These are phyloP conservation scores for sweet orange (Citrus sinensis) DNA, from an alignment of 345 rosid genomes.

Conservation along the genomic window DVS_A1.0 CM039161.1:4671001-4671500, in stretches of 20 bases:
- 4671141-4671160: neutral
- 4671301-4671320: conserved; percentile 98
- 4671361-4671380: conserved; percentile 53
- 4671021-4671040: conserved; percentile 20
- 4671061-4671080: conserved; percentile 62
- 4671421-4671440: conserved; percentile 17
- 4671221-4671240: conserved; percentile 52
- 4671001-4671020: conserved; percentile 13
- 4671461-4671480: neutral
- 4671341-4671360: conserved; percentile 82
- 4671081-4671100: conserved; percentile 80
- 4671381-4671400: conserved; percentile 57
- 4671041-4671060: conserved; percentile 80
- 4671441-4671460: conserved; percentile 10
- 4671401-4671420: conserved; percentile 55
- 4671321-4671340: conserved; percentile 71
- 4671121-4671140: conserved; percentile 12
- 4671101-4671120: conserved; percentile 29
- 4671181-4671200: neutral
- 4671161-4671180: neutral
- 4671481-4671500: conserved; percentile 2
- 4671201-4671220: neutral
- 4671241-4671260: conserved; percentile 92
- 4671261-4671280: conserved; percentile 96
- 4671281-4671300: conserved; percentile 97